Evolutionary conservation across 495 filamentous ascomycete species (phyloP), one percentile per base, ranked within the genome.

Genomic region (Glarea lozoyensis): DNA sequence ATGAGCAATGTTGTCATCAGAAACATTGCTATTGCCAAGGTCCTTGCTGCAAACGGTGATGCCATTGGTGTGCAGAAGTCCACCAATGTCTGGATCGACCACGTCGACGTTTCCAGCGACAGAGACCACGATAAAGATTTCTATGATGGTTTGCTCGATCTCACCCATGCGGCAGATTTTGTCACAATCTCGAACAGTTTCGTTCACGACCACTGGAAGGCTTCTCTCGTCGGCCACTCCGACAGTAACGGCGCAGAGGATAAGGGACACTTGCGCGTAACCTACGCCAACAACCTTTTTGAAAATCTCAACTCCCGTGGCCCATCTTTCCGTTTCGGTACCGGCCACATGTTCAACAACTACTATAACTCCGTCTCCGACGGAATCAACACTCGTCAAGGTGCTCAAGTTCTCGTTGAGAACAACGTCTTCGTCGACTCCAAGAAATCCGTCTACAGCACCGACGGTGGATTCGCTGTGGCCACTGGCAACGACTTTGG

Each of bases 41-140:
- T 82, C 13, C 50, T 69, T 3, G 76, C 73, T 4, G 61, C 62
- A 5, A 68, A 76, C 41, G 77, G 76, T 17, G 80, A 84, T 56
- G 75, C 68, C 18, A 69, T 84, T 48, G 70, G 62, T 34, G 69
- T 82, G 29, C 68, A 72, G 56, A 70, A 55, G 49, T 65, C 49
- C 40, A 76, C 60, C 46, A 81, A 83, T 42, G 66, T 84, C 29
- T 83, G 79, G 79, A 63, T 84, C 23, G 80, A 86, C 59, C 79
- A 84, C 58, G 69, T 68, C 59, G 79, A 86, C 51, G 65, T 86
- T 10, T 73, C 70, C 20, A 76, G 71, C 22, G 68, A 78, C 53
- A 55, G 59, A 19, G 62, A 64, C 50, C 63, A 66, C 48, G 68
- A 67, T 62, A 82, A 80, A 57, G 79, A 84, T 60, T 78, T 76